These are phyloP conservation scores for Lagenaria siceraria DNA, from an alignment of 306 rosid genomes.

Conservation along the genomic window DNA sequence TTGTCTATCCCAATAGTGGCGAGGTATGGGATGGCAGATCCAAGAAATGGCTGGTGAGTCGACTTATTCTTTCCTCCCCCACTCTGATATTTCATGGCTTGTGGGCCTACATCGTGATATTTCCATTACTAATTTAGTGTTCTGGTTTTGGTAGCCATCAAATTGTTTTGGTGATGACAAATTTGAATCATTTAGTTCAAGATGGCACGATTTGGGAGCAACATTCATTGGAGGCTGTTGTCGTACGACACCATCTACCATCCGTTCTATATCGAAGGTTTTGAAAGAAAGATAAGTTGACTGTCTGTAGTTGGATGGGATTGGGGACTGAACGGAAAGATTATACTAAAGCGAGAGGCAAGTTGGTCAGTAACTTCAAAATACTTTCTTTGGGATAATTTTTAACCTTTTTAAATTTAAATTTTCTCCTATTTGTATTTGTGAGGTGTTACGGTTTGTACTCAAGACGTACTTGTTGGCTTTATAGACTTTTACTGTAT, in stretches of 20 bases:
- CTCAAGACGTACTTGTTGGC: background rate
- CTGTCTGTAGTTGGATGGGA: background rate
- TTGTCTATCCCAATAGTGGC: conserved; percentile 84
- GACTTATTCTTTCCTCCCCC: background rate
- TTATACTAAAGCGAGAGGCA: background rate
- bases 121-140: conserved; percentile 1
- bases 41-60: conserved; percentile 79
- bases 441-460: background rate
- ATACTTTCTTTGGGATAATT: background rate
- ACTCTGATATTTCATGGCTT: background rate
- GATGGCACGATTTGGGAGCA: conserved; percentile 77
- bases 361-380: background rate
- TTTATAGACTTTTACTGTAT: background rate
- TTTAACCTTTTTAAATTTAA: background rate
- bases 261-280: background rate
- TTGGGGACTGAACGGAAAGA: background rate
- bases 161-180: conserved; percentile 46
- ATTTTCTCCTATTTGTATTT: background rate
- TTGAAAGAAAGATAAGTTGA: conserved; percentile 1
- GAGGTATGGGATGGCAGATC: conserved; percentile 83
- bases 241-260: conserved; percentile 65
- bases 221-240: conserved; percentile 82
- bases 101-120: background rate
- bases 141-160: conserved; percentile 55
- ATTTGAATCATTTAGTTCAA: conserved; percentile 39